These are phyloP conservation scores for Calonectria hawksworthii DNA, from an alignment of 2,329 filamentous ascomycete species.

Conservation along the genomic window DNA sequence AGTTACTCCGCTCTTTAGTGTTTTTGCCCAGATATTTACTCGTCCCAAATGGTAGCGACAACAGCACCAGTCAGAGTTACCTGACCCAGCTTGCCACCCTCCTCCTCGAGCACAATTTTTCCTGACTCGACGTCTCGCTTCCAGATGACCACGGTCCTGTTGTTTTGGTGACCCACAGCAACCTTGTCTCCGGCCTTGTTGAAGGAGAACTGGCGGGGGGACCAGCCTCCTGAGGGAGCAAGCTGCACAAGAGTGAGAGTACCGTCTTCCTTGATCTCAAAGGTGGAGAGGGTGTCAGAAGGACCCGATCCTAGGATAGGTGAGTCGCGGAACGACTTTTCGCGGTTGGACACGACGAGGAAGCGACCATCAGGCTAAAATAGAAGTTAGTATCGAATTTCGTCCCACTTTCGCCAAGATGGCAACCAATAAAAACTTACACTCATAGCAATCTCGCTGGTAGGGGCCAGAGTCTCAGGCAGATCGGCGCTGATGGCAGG, in stretches of 20 bases:
- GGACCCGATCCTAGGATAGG: slow-evolving; percentile 30
- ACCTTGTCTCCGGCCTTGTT: slow-evolving; percentile 43
- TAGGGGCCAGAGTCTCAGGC: slow-evolving; percentile 37
- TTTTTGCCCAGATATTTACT: slow-evolving; percentile 22
- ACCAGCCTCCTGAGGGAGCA: slow-evolving; percentile 39
- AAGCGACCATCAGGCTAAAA: slow-evolving; percentile 39
- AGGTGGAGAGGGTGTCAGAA: slow-evolving; percentile 40
- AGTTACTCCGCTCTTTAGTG: neutral
- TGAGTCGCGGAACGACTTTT: slow-evolving; percentile 40
- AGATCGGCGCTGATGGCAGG: slow-evolving; percentile 32
- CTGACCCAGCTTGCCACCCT: slow-evolving; percentile 41
- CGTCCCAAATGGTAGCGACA: slow-evolving; percentile 39
- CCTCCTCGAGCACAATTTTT: slow-evolving; percentile 36
- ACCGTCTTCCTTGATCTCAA: slow-evolving; percentile 37
- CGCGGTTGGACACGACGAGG: slow-evolving; percentile 40
- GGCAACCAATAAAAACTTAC: slow-evolving; percentile 12
- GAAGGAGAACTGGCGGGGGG: slow-evolving; percentile 42
- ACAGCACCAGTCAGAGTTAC: slow-evolving; percentile 35
- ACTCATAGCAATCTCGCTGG: slow-evolving; percentile 43
- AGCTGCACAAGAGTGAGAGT: slow-evolving; percentile 36
- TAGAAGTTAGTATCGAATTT: neutral
- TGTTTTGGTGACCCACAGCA: slow-evolving; percentile 42
- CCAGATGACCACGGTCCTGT: slow-evolving; percentile 41
- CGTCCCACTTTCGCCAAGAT: neutral
- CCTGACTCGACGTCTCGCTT: slow-evolving; percentile 38